These are phyloP conservation scores for Przewalskia tangutica DNA, from an alignment of 257 asterid species.

Conservation along the genomic window DNA sequence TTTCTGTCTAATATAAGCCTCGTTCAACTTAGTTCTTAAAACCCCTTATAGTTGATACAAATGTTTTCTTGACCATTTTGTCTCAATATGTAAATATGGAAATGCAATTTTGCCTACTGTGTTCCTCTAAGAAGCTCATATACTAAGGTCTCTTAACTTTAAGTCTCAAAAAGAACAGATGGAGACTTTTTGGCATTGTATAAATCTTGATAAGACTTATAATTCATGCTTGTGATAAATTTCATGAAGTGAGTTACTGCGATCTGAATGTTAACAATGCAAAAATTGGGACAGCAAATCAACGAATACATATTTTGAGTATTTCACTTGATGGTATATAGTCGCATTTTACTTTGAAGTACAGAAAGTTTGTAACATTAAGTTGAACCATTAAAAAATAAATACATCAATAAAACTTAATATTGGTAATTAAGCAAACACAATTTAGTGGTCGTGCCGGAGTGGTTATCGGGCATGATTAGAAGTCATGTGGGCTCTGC, in stretches of 20 bases:
- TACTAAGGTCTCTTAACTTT: not conserved
- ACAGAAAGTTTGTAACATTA: not conserved
- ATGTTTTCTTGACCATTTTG: not conserved
- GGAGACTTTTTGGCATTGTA: not conserved
- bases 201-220: not conserved
- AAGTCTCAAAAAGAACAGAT: not conserved
- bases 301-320: not conserved
- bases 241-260: not conserved
- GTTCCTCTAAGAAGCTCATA: not conserved
- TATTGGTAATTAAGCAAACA: not conserved
- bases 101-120: not conserved
- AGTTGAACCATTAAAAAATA: not conserved
- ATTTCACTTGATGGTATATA: not conserved
- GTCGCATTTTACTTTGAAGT: not conserved
- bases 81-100: conserved; percentile 2
- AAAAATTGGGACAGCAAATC: not conserved
- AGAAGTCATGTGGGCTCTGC: conserved; percentile 99
- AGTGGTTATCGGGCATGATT: conserved; percentile 99
- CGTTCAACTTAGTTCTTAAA: not conserved
- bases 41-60: not conserved
- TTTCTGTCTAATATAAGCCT: not conserved
- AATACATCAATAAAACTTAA: not conserved
- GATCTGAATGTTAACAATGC: not conserved
- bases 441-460: conserved; percentile 84
- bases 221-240: not conserved